phyloP scores from a whole-genome alignment of 345 rosid genomes.

The Raphanus raphanistrum region DNA sequence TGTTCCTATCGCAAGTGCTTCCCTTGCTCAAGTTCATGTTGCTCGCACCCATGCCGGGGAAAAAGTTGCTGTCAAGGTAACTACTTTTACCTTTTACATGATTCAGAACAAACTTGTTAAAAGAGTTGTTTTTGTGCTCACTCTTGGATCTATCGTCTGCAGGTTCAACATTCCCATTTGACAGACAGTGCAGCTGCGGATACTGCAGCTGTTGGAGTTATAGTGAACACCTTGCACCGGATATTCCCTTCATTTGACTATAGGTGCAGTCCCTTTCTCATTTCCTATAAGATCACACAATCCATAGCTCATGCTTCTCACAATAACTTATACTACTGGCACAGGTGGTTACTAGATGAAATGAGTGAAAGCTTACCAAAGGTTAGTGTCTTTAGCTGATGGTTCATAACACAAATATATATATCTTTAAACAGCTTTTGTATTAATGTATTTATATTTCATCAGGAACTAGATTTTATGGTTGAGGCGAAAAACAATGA shows the following conservation, averaged over 20 bases:
- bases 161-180: slow-evolving; percentile 96
- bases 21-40: slow-evolving; percentile 99
- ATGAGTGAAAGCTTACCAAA: slow-evolving; percentile 85
- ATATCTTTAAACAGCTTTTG: background rate
- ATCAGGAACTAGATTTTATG: slow-evolving; percentile 90
- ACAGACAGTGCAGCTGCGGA: slow-evolving; percentile 92
- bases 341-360: slow-evolving; percentile 94
- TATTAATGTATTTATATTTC: slow-evolving; percentile 8
- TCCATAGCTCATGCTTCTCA: background rate
- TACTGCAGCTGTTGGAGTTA: slow-evolving; percentile 71
- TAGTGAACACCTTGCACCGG: slow-evolving; percentile 77
- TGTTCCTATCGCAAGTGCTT: slow-evolving; percentile 94
- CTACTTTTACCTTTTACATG: slow-evolving; percentile 16
- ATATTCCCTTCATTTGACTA: slow-evolving; percentile 94
- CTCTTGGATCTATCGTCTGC: slow-evolving; percentile 32
- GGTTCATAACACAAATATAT: background rate
- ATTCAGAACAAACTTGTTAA: background rate
- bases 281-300: background rate
- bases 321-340: slow-evolving; percentile 35
- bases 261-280: slow-evolving; percentile 49
- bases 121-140: background rate
- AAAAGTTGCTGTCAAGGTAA: slow-evolving; percentile 94
- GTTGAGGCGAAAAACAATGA: slow-evolving; percentile 86
- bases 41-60: slow-evolving; percentile 67
- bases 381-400: slow-evolving; percentile 50